Evolutionary conservation across 352 stramenopile species (phyloP).

Genomic region (Globisporangium recalcitrans): DNA sequence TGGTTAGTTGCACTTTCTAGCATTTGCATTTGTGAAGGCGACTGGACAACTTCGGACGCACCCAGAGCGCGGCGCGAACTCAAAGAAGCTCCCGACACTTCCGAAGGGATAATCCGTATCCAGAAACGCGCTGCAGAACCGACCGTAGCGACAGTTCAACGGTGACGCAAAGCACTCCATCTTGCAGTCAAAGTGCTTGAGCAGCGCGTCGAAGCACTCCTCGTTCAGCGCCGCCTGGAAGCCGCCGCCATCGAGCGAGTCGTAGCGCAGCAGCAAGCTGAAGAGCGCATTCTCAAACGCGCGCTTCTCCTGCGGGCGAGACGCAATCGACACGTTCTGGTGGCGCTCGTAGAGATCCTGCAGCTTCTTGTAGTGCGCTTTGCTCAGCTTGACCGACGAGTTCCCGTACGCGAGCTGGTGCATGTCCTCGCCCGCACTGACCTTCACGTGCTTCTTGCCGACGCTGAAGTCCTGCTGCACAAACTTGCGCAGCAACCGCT

Average conservation of each 20-base stretch:
- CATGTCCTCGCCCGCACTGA: conserved; percentile 31
- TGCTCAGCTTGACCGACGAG: conserved; percentile 75
- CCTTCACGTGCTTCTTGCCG: conserved; percentile 47
- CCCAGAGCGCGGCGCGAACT: conserved; percentile 81
- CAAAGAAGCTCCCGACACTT: conserved; percentile 92
- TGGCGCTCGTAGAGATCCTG: conserved; percentile 70
- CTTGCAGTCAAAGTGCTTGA: conserved; percentile 87
- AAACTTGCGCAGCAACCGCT: conserved; percentile 51
- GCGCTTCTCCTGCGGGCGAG: conserved; percentile 20
- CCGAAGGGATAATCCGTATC: conserved; percentile 89
- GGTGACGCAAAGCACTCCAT: conserved; percentile 94
- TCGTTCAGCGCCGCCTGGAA: conserved; percentile 90
- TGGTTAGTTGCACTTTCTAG: neutral
- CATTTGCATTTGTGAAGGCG: too few relatives aligned
- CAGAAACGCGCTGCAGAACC: conserved; percentile 88
- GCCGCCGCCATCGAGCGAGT: conserved; percentile 90
- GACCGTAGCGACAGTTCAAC: conserved; percentile 91
- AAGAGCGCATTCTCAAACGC: conserved; percentile 82
- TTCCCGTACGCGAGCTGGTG: conserved; percentile 58
- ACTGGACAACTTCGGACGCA: too few relatives aligned
- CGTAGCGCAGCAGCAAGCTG: conserved; percentile 88
- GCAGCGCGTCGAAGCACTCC: conserved; percentile 89
- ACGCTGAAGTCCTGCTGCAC: conserved; percentile 34
- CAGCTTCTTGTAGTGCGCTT: conserved; percentile 84
- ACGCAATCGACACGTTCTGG: conserved; percentile 16